Conservation (phyloP, 108 stramenopile species). For the Bacterosira constricta region DNA sequence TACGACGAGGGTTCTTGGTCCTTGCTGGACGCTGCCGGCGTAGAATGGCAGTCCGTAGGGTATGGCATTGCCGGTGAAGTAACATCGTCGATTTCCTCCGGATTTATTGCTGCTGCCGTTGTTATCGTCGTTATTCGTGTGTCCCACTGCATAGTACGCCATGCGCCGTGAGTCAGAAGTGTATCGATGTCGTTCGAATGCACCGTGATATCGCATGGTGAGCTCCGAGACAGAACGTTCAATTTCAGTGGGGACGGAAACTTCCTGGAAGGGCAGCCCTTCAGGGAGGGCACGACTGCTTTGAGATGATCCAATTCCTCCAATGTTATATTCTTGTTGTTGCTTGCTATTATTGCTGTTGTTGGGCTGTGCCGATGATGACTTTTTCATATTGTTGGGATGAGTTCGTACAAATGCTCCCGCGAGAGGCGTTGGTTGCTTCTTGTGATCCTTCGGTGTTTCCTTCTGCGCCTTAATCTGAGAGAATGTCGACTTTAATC, state of each 20-base stretch:
- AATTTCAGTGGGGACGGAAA: conserved; percentile 30
- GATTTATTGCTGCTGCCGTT: neutral
- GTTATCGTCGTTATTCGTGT: conserved; percentile 38
- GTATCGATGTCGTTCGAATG: conserved; percentile 18
- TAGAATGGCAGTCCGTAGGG: conserved; percentile 75
- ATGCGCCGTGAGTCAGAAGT: conserved; percentile 67
- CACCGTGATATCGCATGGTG: conserved; percentile 75
- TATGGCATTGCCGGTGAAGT: conserved; percentile 80
- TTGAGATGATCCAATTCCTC: neutral
- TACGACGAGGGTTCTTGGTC: conserved; percentile 82
- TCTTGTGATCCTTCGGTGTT: neutral
- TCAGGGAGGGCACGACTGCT: neutral
- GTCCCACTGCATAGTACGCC: conserved; percentile 90
- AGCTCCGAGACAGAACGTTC: conserved; percentile 75
- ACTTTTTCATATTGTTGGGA: conserved; percentile 11
- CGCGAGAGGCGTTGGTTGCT: neutral
- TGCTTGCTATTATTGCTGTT: neutral
- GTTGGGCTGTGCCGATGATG: neutral
- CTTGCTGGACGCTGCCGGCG: conserved; percentile 84
- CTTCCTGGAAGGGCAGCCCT: neutral
- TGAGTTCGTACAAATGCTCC: conserved; percentile 16
- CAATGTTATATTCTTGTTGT: too few species aligned
- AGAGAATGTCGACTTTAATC: conserved; percentile 26
- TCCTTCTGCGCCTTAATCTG: conserved; percentile 9
- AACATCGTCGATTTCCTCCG: conserved; percentile 83